Conservation (phyloP, 495 filamentous ascomycete genomes). For the Aspergillus hancockii region DNA sequence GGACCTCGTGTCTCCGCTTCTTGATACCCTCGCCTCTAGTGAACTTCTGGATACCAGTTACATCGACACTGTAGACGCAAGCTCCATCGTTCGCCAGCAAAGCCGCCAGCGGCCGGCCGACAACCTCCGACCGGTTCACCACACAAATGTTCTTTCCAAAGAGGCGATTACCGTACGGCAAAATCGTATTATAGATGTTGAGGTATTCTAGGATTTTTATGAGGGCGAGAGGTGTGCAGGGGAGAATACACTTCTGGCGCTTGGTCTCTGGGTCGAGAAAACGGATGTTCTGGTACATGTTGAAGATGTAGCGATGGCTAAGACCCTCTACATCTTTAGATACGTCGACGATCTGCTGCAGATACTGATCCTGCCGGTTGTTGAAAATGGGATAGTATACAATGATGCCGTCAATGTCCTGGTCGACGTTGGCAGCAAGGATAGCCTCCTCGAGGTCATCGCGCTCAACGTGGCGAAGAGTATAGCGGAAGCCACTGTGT, state of each 20-base stretch:
- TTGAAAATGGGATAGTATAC: conserved; percentile 98
- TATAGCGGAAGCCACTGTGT: conserved; percentile 81
- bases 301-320: conserved; percentile 91
- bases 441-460: conserved; percentile 87
- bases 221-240: conserved; percentile 92
- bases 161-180: conserved; percentile 89
- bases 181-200: conserved; percentile 93
- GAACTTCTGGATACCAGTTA: conserved; percentile 90
- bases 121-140: conserved; percentile 93
- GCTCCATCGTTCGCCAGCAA: conserved; percentile 95
- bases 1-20: conserved; percentile 78
- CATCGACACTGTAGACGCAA: conserved; percentile 89
- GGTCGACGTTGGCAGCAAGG: conserved; percentile 76
- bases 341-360: conserved; percentile 90
- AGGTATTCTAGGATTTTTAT: conserved; percentile 96
- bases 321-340: conserved; percentile 95
- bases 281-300: conserved; percentile 98
- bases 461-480: conserved; percentile 77
- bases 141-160: conserved; percentile 91
- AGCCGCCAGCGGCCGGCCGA: conserved; percentile 90
- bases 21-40: conserved; percentile 82
- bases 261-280: conserved; percentile 79
- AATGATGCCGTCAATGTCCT: conserved; percentile 84
- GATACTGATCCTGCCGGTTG: conserved; percentile 82
- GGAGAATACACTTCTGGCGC: conserved; percentile 84